Evolutionary conservation across 2,329 filamentous ascomycete species (phyloP), one percentile per base, ranked within the genome.

Genomic region (Pyrenophora seminiperda): DNA sequence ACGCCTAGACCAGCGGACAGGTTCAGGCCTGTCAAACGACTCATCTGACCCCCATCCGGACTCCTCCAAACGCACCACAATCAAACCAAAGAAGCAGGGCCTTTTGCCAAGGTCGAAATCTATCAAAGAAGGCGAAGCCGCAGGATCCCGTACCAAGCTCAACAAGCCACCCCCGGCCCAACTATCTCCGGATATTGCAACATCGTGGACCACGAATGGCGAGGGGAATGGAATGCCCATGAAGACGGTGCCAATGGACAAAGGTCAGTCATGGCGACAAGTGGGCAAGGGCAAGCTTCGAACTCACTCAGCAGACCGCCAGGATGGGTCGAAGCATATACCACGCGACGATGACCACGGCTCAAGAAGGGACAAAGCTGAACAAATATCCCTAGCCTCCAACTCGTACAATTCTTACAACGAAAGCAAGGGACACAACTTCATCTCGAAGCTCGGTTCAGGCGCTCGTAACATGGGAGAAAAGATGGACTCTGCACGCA

Each of bases 391-490:
- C 5, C 47, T 72, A n/a, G 64, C 72, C 3, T 80, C 82, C 1
- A 63, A 58, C 13, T 83, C 84, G 0, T 76, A 81, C 58, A 63
- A 58, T 11, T 83, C 84, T 0, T 76, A 81, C 58, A 81, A 82
- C 44, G 85, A 88, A 38, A 84, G 81, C 39, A 79, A 77, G 34
- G 84, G 86, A 13, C 77, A 80, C 42, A 79, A 81, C 2, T 85
- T 94, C 47, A 83, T 94, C 66, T 88, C 82, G 57, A 90, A 88
- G 48, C 76, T 94, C 37, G 89, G 88, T 59, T 87, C 82, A 61
- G 86, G 86, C 4, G 87, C 86, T 14, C 87, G 83, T 41, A 87
- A 86, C 62, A 88, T 89, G 46, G 90, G 89, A 17, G 89, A 90
- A 57, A 80, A 81, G 32, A 71, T 85, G 49, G 80, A 80, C 56